Percentiles rank a stretch among this genome's conserved stretches.
Evolutionary conservation across 371 early-diverging fungal genomes (phyloP).

Genomic region (Mortierella sp.): DNA sequence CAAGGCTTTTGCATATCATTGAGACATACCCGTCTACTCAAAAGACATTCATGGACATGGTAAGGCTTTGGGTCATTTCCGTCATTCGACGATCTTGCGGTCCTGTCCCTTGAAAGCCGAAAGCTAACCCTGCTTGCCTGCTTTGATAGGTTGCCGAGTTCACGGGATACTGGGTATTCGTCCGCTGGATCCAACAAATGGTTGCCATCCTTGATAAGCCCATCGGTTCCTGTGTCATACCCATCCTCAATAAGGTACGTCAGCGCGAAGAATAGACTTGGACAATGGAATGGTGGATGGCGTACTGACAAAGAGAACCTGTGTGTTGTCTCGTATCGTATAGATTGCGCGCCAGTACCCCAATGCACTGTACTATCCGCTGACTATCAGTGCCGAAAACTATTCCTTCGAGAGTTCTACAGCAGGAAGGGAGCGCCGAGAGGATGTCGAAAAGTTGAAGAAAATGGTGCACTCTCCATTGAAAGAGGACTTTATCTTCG

Average conservation of each 20-base stretch:
- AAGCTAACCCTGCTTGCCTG: neutral
- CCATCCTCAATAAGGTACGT: slow-evolving; percentile 36
- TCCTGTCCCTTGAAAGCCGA: neutral
- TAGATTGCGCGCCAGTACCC: slow-evolving; percentile 74
- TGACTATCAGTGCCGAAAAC: slow-evolving; percentile 77
- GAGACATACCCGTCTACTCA: slow-evolving; percentile 63
- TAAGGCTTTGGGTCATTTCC: slow-evolving; percentile 1
- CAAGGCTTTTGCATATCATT: slow-evolving; percentile 74
- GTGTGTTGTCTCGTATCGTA: neutral
- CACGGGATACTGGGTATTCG: slow-evolving; percentile 69
- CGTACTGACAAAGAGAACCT: too few species aligned
- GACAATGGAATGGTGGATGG: too few species aligned
- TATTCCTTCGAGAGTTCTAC: slow-evolving; percentile 54
- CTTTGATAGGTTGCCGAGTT: slow-evolving; percentile 29
- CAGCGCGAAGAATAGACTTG: too few species aligned
- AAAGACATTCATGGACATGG: slow-evolving; percentile 29
- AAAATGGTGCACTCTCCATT: slow-evolving; percentile 58
- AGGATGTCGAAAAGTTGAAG: slow-evolving; percentile 57
- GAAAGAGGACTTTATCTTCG: slow-evolving; percentile 66
- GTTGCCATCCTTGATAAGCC: slow-evolving; percentile 73
- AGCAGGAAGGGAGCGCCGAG: slow-evolving; percentile 34
- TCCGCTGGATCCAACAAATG: slow-evolving; percentile 84
- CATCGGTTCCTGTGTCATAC: slow-evolving; percentile 48
- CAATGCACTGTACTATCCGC: slow-evolving; percentile 73
- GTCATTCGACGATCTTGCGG: neutral